Evolutionary conservation across 495 filamentous ascomycete genomes (phyloP).

Genomic region (Haplographium delicatum): DNA sequence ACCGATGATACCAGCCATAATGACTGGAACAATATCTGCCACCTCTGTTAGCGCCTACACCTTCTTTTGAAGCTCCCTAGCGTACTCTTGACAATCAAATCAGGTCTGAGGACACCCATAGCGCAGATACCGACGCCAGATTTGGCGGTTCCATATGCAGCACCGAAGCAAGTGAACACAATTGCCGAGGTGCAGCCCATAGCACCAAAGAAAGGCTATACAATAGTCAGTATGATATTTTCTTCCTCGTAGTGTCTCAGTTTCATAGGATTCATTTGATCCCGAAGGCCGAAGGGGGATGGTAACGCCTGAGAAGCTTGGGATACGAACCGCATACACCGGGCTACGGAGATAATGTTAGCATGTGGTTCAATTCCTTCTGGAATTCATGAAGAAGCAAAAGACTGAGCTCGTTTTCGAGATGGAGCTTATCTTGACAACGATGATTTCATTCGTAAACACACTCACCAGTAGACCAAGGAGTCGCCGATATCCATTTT

Average conservation of each 20-base stretch:
- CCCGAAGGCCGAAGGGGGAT: no score
- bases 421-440: slow-evolving; percentile 25
- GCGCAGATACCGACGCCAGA: slow-evolving; percentile 97
- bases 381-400: slow-evolving; percentile 15
- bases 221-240: slow-evolving; percentile 31
- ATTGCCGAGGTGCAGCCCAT: slow-evolving; percentile 98
- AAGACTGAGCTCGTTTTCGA: neutral
- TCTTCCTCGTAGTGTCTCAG: no score
- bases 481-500: slow-evolving; percentile 17
- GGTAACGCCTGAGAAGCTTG: no score
- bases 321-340: slow-evolving; percentile 93
- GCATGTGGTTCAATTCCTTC: slow-evolving; percentile 20
- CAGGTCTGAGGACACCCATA: slow-evolving; percentile 96
- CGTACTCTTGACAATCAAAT: slow-evolving; percentile 99
- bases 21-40: slow-evolving; percentile 95
- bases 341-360: slow-evolving; percentile 59
- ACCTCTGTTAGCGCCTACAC: slow-evolving; percentile 1
- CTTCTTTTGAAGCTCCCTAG: slow-evolving; percentile 14
- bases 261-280: no score
- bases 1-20: slow-evolving; percentile 99
- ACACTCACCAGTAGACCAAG: slow-evolving; percentile 21
- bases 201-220: slow-evolving; percentile 96
- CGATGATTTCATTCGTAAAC: slow-evolving; percentile 4
- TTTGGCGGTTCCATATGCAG: slow-evolving; percentile 98
- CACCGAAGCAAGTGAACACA: slow-evolving; percentile 98